These are phyloP conservation scores for Eutypa lata DNA, from an alignment of 2,329 filamentous ascomycete species.

Conservation along the genomic window DNA sequence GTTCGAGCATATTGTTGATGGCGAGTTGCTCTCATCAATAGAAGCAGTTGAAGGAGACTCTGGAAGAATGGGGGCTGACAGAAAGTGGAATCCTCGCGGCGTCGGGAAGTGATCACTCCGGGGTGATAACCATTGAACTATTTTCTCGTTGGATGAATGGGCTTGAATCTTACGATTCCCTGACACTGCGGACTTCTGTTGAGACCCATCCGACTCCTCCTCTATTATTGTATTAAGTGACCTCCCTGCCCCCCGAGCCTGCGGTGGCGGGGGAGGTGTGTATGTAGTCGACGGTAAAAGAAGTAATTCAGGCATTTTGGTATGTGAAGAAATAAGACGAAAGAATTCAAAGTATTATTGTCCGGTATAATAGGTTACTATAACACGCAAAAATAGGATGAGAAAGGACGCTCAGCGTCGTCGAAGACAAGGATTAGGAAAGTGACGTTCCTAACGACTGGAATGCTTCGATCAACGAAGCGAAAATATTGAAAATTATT, in stretches of 20 bases:
- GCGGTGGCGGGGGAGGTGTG: conserved; percentile 50
- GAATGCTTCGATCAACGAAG: conserved; percentile 46
- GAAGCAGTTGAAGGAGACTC: conserved; percentile 58
- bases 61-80: conserved; percentile 60
- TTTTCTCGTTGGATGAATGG: conserved; percentile 43
- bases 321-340: conserved; percentile 19
- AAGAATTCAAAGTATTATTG: conserved; percentile 18
- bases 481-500: conserved; percentile 29
- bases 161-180: conserved; percentile 23
- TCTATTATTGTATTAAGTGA: conserved; percentile 66
- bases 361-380: conserved; percentile 12
- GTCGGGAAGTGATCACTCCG: conserved; percentile 67
- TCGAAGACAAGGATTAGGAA: conserved; percentile 27
- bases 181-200: conserved; percentile 21
- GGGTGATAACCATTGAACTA: conserved; percentile 57
- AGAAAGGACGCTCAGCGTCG: conserved; percentile 31
- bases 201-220: conserved; percentile 44
- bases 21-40: conserved; percentile 42
- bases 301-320: conserved; percentile 46
- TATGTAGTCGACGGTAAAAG: conserved; percentile 40
- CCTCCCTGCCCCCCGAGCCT: conserved; percentile 50
- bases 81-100: conserved; percentile 64
- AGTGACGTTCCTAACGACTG: conserved; percentile 35
- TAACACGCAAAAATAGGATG: conserved; percentile 18
- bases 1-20: conserved; percentile 54